phyloP scores from a whole-genome alignment of 257 asterid genomes.

The Nicotiana noctiflora region DNA sequence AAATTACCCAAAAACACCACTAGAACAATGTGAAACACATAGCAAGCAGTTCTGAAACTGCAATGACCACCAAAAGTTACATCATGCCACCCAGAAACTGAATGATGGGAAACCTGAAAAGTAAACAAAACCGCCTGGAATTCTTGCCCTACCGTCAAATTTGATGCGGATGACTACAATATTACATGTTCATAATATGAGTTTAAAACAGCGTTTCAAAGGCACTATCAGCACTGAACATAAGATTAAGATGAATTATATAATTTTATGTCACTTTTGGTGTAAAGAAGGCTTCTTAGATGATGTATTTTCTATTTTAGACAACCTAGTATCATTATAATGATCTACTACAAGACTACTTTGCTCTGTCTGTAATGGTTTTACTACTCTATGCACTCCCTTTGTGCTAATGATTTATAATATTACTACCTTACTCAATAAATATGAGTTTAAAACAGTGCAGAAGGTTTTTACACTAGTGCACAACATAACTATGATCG shows the following conservation, averaged over 20 bases:
- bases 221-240: too few relatives aligned
- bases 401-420: too few relatives aligned
- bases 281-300: too few relatives aligned
- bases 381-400: too few relatives aligned
- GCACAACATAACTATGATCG: not conserved
- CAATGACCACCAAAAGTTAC: not conserved
- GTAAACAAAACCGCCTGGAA: not conserved
- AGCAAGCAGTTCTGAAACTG: not conserved
- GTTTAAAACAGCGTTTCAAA: not conserved
- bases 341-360: too few relatives aligned
- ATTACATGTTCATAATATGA: conserved; percentile 7
- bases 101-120: not conserved
- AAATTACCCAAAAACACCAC: not conserved
- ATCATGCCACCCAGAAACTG: not conserved
- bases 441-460: conserved; percentile 1
- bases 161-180: conserved; percentile 5
- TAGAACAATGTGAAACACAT: not conserved
- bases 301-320: too few relatives aligned
- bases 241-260: too few relatives aligned
- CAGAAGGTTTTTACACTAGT: not conserved
- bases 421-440: too few relatives aligned
- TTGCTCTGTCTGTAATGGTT: too few relatives aligned
- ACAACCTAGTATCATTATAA: too few relatives aligned
- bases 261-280: too few relatives aligned
- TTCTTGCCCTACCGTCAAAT: conserved; percentile 8